phyloP scores from a whole-genome alignment of 495 filamentous ascomycete genomes.

The Tuber calosporum region DNA sequence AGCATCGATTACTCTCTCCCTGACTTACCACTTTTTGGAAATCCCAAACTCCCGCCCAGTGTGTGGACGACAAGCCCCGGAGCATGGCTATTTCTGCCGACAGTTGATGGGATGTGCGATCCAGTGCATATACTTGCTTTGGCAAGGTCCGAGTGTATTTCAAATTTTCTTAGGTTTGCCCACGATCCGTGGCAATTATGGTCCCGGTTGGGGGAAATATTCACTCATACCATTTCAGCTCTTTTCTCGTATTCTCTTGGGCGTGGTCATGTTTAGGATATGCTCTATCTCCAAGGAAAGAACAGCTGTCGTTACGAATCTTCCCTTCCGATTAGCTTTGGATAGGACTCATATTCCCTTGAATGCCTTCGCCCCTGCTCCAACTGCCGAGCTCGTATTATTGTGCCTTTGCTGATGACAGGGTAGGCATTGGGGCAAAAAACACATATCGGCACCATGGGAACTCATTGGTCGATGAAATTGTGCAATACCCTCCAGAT shows the following conservation, averaged over 20 bases:
- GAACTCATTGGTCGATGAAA: neutral
- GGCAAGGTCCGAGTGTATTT: neutral
- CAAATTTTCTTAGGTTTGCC: neutral
- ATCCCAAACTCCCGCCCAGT: neutral
- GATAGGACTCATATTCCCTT: neutral
- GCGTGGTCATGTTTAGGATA: neutral
- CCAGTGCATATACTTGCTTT: neutral
- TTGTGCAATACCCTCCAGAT: neutral
- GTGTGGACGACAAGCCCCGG: rapidly evolving
- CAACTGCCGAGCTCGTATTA: neutral
- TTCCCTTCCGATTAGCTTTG: neutral
- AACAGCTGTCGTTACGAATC: neutral
- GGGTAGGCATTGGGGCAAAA: neutral
- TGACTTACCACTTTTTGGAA: neutral
- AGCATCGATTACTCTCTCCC: neutral
- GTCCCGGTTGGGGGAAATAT: neutral
- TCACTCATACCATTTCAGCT: neutral
- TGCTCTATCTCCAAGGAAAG: neutral
- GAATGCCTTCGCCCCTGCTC: neutral
- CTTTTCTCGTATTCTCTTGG: rapidly evolving
- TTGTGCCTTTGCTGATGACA: neutral
- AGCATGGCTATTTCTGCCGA: neutral
- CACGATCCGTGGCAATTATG: neutral
- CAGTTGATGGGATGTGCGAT: neutral
- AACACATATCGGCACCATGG: neutral